Percentiles rank a stretch among this genome's conserved stretches.
Conservation (phyloP, 768 basidiomycete genomes). For the Boletus subcaerulescens region DNA sequence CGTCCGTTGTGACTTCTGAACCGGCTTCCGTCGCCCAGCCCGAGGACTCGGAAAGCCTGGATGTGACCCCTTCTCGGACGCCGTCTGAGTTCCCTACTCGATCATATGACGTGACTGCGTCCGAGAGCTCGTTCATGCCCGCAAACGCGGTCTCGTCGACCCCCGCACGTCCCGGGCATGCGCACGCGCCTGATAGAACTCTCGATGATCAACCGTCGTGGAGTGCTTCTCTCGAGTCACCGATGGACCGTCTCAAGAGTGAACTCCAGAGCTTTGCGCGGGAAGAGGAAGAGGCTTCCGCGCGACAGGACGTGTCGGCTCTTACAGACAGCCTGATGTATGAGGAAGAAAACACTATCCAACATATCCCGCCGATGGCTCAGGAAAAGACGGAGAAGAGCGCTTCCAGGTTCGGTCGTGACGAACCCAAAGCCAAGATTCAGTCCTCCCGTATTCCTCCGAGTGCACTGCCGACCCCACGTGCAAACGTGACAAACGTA, state of each 20-base stretch:
- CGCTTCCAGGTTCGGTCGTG: constrained; percentile 42
- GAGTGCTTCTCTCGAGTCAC: constrained; percentile 72
- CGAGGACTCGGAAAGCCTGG: constrained; percentile 4
- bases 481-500: constrained; percentile 29
- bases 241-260: constrained; percentile 63
- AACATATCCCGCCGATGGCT: constrained; percentile 29
- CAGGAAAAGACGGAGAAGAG: constrained; percentile 47
- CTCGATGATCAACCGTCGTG: constrained; percentile 58
- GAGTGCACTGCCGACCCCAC: constrained; percentile 35
- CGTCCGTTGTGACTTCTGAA: constrained; percentile 20
- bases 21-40: constrained; percentile 7
- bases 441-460: constrained; percentile 33
- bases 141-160: constrained; percentile 75
- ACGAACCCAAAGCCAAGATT: constrained; percentile 51
- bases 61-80: constrained; percentile 12
- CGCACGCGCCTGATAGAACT: constrained; percentile 34
- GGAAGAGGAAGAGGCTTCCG: constrained; percentile 36
- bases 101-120: constrained; percentile 43
- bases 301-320: constrained; percentile 16
- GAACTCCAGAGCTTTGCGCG: constrained; percentile 55
- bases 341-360: constrained; percentile 28
- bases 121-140: constrained; percentile 74
- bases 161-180: constrained; percentile 46
- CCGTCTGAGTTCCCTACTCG: not conserved
- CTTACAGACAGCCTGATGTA: constrained; percentile 29